phyloP scores from a whole-genome alignment of 2,329 filamentous ascomycete genomes.

The Escovopsis sp. region DNA sequence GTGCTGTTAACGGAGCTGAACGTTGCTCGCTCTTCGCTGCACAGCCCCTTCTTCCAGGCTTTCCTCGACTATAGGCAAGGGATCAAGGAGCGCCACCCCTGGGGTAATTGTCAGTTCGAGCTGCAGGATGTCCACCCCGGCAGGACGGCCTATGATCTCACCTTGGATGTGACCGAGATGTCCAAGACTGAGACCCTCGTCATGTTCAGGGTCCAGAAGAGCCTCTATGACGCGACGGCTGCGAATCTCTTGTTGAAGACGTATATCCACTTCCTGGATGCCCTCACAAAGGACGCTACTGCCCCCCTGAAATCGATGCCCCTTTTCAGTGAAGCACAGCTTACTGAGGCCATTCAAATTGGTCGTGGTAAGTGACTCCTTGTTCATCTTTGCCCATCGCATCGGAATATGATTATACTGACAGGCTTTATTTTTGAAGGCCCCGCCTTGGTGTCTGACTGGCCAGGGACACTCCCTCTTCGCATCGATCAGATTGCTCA shows the following conservation, averaged over 20 bases:
- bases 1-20: conserved; percentile 29
- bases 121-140: conserved; percentile 6
- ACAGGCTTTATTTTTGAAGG: background rate
- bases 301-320: background rate
- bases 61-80: conserved; percentile 19
- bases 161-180: conserved; percentile 23
- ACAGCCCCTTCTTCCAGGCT: conserved; percentile 35
- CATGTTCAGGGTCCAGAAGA: background rate
- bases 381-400: background rate
- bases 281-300: conserved; percentile 7
- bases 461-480: conserved; percentile 20
- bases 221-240: background rate
- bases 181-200: conserved; percentile 2
- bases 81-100: conserved; percentile 8
- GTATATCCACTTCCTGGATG: conserved; percentile 9
- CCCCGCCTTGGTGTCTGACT: conserved; percentile 11
- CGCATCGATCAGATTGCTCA: conserved; percentile 21
- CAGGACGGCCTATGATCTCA: conserved; percentile 16
- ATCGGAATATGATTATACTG: background rate
- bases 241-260: conserved; percentile 1
- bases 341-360: background rate
- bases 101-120: conserved; percentile 9
- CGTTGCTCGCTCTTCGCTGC: conserved; percentile 20
- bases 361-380: conserved; percentile 2
- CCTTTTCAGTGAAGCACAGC: conserved; percentile 1